Conservation (phyloP, 2,329 filamentous ascomycete genomes). For the Colletotrichum higginsianum region DNA sequence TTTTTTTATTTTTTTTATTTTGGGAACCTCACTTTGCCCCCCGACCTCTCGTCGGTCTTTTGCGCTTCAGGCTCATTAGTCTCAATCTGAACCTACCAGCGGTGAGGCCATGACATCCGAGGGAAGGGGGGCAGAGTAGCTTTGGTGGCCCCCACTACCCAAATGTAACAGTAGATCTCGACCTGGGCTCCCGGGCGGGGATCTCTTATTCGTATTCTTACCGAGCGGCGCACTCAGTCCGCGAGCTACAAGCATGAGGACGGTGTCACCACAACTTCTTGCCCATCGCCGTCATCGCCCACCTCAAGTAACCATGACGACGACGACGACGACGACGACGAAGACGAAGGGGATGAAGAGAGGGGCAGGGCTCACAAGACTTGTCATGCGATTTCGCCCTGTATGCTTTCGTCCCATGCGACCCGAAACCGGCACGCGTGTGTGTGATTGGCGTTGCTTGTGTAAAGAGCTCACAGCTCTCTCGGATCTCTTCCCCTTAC, state of each 20-base stretch:
- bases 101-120: slow-evolving; percentile 4
- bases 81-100: background rate
- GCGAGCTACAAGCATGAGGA: background rate
- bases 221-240: background rate
- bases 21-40: background rate
- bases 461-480: slow-evolving; percentile 20
- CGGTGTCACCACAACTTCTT: background rate
- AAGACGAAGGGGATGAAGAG: background rate
- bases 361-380: background rate
- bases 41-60: slow-evolving; percentile 22
- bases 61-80: background rate
- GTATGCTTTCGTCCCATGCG: slow-evolving; percentile 20
- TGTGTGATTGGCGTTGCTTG: slow-evolving; percentile 13
- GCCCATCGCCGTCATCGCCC: background rate
- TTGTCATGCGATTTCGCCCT: background rate
- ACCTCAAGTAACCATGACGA: background rate
- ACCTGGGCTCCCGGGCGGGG: background rate
- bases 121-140: background rate
- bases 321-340: background rate
- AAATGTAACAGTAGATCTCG: background rate
- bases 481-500: too few species aligned
- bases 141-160: background rate
- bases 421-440: slow-evolving; percentile 26
- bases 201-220: slow-evolving; percentile 29
- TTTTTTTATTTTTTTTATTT: background rate